These are phyloP conservation scores for Ascoidea tarda DNA, from an alignment of 805 yeast species.

Conservation along the genomic window DNA sequence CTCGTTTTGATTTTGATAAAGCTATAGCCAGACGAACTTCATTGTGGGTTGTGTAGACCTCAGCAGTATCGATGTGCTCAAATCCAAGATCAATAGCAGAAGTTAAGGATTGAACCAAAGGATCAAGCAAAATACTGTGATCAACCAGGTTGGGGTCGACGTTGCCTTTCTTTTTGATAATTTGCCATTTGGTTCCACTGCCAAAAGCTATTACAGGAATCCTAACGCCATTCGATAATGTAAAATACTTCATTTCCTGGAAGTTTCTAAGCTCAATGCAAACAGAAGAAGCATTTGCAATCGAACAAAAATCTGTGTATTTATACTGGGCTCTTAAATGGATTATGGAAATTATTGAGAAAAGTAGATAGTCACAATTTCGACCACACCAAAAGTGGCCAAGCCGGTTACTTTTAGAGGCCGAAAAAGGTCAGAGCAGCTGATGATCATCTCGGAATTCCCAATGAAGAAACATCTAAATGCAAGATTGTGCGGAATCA, in stretches of 20 bases:
- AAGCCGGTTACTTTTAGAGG: too few relatives aligned
- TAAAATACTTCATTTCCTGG: slow-evolving; percentile 12
- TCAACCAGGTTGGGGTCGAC: not conserved
- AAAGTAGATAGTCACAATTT: too few relatives aligned
- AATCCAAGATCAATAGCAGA: slow-evolving; percentile 28
- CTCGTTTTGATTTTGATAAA: slow-evolving; percentile 27
- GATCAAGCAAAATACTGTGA: slow-evolving; percentile 6
- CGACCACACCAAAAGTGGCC: too few relatives aligned
- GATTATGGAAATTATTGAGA: too few relatives aligned
- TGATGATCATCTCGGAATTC: too few relatives aligned
- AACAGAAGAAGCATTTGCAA: too few relatives aligned
- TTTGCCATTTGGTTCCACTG: slow-evolving; percentile 46
- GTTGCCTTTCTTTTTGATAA: slow-evolving; percentile 15
- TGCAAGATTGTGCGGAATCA: too few relatives aligned
- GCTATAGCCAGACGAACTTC: slow-evolving; percentile 37
- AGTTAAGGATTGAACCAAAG: slow-evolving; percentile 19
- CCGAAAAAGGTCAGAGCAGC: too few relatives aligned
- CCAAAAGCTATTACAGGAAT: slow-evolving; percentile 39
- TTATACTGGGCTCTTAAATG: too few relatives aligned
- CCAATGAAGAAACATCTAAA: too few relatives aligned
- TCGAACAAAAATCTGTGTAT: too few relatives aligned
- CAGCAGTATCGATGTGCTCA: slow-evolving; percentile 46
- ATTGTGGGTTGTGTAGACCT: slow-evolving; percentile 35
- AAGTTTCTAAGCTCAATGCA: not conserved
- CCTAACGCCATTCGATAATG: slow-evolving; percentile 22